Conservation (phyloP, 2,329 filamentous ascomycete species). For the Arthrinium phaeospermum region DNA sequence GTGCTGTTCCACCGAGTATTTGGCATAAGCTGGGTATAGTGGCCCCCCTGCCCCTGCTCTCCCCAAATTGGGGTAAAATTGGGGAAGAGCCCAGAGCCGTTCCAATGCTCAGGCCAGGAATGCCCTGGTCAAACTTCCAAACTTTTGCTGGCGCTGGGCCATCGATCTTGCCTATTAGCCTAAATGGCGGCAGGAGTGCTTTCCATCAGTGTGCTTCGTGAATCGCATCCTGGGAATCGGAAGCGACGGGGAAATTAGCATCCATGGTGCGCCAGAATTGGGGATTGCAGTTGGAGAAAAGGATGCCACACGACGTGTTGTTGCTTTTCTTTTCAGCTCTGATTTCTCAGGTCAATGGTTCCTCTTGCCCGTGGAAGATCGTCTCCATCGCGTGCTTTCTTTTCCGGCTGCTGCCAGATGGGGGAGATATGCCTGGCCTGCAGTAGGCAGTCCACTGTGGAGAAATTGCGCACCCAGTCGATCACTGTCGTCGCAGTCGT, state of each 20-base stretch:
- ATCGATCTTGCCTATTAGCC: background rate
- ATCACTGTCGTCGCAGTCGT: no score
- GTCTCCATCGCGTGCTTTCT: background rate
- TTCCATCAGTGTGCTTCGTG: background rate
- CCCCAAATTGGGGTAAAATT: constrained; percentile 1
- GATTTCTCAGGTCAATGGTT: no score
- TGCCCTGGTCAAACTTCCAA: background rate
- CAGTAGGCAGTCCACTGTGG: background rate
- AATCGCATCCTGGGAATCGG: background rate
- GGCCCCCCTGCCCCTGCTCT: background rate
- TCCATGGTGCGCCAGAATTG: background rate
- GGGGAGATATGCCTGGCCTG: background rate
- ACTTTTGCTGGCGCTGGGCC: background rate
- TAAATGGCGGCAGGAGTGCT: background rate
- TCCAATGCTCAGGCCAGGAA: background rate
- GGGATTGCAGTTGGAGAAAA: background rate
- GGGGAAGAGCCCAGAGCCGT: background rate
- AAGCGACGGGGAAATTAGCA: background rate
- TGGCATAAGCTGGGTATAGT: background rate
- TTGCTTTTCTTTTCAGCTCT: background rate
- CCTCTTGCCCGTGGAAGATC: background rate
- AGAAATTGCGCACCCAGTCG: background rate
- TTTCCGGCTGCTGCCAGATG: background rate
- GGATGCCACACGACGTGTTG: background rate
- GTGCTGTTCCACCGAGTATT: background rate